phyloP scores from a whole-genome alignment of 805 yeast genomes.

The Lachancea lanzarotensis region DNA sequence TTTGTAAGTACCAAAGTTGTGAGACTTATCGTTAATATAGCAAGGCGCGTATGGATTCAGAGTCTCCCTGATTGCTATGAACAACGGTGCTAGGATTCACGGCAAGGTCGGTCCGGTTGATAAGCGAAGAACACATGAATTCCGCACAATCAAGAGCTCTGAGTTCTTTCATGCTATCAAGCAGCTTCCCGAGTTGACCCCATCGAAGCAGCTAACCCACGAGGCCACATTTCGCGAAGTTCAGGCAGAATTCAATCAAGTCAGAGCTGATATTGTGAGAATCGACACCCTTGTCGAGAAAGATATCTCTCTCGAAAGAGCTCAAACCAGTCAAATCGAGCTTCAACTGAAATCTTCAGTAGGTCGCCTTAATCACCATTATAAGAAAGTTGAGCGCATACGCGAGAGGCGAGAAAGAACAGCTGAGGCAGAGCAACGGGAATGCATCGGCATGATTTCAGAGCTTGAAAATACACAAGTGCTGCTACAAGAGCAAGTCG shows the following conservation, averaged over 20 bases:
- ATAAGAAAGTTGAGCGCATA: conserved; percentile 10
- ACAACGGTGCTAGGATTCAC: neutral
- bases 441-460: neutral
- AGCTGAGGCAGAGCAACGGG: neutral
- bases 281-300: conserved; percentile 21
- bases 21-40: neutral
- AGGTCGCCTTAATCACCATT: conserved; percentile 19
- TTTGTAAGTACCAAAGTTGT: neutral
- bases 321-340: conserved; percentile 25
- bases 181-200: conserved; percentile 12
- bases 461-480: neutral
- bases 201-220: conserved; percentile 13
- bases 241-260: conserved; percentile 18
- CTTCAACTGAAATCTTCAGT: conserved; percentile 18
- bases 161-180: conserved; percentile 17
- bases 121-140: conserved; percentile 8
- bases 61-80: neutral
- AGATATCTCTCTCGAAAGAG: conserved; percentile 29
- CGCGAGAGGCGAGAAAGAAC: conserved; percentile 12
- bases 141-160: conserved; percentile 12
- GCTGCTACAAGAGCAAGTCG: neutral
- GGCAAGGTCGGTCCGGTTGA: conserved; percentile 4
- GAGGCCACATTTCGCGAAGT: conserved; percentile 23
- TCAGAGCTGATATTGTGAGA: conserved; percentile 16
- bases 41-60: neutral